A percentile compares a stretch with the other conserved stretches of the same genome.
These are phyloP conservation scores for Mycena venus DNA, from an alignment of 768 basidiomycete species.

Conservation along the genomic window DNA sequence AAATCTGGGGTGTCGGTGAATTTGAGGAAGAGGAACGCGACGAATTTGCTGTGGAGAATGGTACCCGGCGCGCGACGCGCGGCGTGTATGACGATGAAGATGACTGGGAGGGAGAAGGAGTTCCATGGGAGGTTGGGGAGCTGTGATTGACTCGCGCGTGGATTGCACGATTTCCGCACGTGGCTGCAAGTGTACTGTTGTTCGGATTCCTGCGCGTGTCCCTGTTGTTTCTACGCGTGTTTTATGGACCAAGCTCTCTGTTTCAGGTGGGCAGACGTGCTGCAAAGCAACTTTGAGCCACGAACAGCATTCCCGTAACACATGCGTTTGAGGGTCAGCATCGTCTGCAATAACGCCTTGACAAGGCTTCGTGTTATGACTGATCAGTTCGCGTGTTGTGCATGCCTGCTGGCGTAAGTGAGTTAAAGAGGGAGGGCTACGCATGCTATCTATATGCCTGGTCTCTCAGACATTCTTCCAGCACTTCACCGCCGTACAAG, in stretches of 20 bases:
- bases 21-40: conserved; percentile 53
- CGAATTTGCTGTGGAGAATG: conserved; percentile 22
- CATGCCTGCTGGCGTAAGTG: conserved; percentile 29
- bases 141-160: conserved; percentile 55
- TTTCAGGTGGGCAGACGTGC: conserved; percentile 14
- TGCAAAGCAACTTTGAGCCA: conserved; percentile 19
- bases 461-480: conserved; percentile 33
- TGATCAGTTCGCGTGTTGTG: conserved; percentile 27
- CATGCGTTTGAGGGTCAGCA: conserved; percentile 21
- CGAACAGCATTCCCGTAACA: conserved; percentile 8
- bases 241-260: conserved; percentile 19
- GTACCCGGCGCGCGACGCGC: background rate
- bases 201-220: conserved; percentile 9
- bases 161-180: conserved; percentile 15
- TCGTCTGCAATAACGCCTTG: conserved; percentile 18
- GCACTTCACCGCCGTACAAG: conserved; percentile 48
- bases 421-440: conserved; percentile 30
- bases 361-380: conserved; percentile 15
- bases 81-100: conserved; percentile 57
- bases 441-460: conserved; percentile 31
- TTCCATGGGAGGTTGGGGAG: conserved; percentile 87
- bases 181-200: conserved; percentile 19
- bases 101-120: conserved; percentile 87
- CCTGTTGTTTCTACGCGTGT: conserved; percentile 12
- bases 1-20: conserved; percentile 85